A percentile compares a stretch with the other conserved stretches of the same genome.
These are phyloP conservation scores for Acorus calamus DNA, from an alignment of 106 monocot species.

Conservation along the genomic window DNA sequence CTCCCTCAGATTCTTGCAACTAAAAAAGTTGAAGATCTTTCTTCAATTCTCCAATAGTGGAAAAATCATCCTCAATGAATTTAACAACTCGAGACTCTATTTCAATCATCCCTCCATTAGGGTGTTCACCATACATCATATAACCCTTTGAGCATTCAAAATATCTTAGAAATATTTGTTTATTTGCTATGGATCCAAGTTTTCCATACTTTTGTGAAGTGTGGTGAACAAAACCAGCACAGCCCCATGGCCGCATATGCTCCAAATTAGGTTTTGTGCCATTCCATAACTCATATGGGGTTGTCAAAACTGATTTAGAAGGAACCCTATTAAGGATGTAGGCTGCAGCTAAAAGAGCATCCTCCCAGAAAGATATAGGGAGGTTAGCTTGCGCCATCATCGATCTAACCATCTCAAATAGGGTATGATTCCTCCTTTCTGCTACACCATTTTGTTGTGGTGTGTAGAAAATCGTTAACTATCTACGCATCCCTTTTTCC, in stretches of 20 bases:
- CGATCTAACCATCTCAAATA: neutral
- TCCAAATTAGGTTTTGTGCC: neutral
- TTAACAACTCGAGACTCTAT: neutral
- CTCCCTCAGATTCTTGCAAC: neutral
- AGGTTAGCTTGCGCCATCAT: neutral
- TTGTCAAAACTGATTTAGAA: neutral
- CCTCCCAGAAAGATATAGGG: neutral
- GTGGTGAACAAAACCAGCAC: neutral
- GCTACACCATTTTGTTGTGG: neutral
- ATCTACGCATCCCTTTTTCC: neutral
- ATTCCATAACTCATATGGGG: neutral
- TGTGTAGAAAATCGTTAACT: neutral
- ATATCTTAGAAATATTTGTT: neutral
- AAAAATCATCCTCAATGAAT: neutral
- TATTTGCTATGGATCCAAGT: neutral
- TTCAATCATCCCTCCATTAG: neutral
- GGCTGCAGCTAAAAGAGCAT: neutral
- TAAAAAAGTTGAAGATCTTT: neutral
- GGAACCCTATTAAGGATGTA: neutral
- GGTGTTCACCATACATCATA: neutral
- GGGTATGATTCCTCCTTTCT: neutral
- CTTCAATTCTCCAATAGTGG: neutral
- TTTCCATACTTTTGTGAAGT: no score
- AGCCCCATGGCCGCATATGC: neutral
- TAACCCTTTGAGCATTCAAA: neutral